phyloP scores from a whole-genome alignment of 805 yeast species.

The Yamadazyma kitorensis region DNA sequence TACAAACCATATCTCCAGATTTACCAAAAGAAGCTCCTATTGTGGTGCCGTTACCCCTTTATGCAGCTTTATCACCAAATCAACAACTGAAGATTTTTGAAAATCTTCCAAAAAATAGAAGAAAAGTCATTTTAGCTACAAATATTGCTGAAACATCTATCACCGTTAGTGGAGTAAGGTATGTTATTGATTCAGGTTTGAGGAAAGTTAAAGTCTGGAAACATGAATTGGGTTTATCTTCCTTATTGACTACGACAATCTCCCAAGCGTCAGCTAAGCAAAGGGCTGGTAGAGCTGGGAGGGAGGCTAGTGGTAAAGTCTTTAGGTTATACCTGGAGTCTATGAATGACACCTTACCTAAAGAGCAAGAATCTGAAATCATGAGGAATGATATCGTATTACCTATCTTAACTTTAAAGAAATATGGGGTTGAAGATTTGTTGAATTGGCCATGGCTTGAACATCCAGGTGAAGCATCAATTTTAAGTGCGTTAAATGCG shows the following conservation, averaged over 20 bases:
- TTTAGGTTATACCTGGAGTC: conserved; percentile 78
- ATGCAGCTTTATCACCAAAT: conserved; percentile 88
- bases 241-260: conserved; percentile 85
- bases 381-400: conserved; percentile 80
- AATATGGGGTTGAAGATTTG: conserved; percentile 78
- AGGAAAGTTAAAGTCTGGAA: conserved; percentile 95
- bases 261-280: conserved; percentile 81
- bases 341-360: conserved; percentile 52
- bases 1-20: conserved; percentile 59
- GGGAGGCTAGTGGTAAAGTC: conserved; percentile 88
- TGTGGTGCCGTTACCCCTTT: conserved; percentile 77
- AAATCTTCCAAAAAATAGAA: conserved; percentile 56
- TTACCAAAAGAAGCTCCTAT: conserved; percentile 74
- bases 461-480: conserved; percentile 77
- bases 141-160: conserved; percentile 98
- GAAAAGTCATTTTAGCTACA: conserved; percentile 89
- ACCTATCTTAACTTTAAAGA: conserved; percentile 81
- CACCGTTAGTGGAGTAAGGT: conserved; percentile 91
- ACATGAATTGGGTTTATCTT: conserved; percentile 88
- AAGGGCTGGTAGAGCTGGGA: conserved; percentile 75
- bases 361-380: conserved; percentile 92
- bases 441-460: conserved; percentile 91
- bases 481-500: conserved; percentile 73
- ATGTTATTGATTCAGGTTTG: conserved; percentile 89
- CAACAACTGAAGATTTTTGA: conserved; percentile 81